Percentiles rank a stretch among this genome's conserved stretches.
Evolutionary conservation across 805 yeast species (phyloP).

Genomic region (Candida krabiensis): DNA sequence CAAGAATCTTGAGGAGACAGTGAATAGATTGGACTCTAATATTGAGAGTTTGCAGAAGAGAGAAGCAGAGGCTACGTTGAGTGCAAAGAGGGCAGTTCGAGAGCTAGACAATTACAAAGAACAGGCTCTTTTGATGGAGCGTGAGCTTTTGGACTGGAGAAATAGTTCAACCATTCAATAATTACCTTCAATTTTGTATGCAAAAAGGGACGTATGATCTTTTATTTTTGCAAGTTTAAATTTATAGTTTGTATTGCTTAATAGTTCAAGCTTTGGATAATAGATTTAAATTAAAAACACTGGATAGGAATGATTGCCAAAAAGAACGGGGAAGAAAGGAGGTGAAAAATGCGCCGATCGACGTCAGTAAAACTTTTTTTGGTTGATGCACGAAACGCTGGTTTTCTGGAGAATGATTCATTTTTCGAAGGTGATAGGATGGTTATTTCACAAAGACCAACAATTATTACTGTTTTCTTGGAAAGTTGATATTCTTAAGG

Average conservation of each 20-base stretch:
- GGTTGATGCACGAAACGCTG: no score
- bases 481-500: no score
- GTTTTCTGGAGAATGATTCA: no score
- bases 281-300: no score
- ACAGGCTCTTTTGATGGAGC: constrained; percentile 49
- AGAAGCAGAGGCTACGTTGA: constrained; percentile 44
- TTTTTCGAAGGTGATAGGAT: no score
- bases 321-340: not conserved
- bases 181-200: not conserved
- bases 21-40: constrained; percentile 45
- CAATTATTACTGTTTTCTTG: no score
- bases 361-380: not conserved
- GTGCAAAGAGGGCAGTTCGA: constrained; percentile 49
- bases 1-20: constrained; percentile 51
- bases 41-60: constrained; percentile 43
- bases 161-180: constrained; percentile 13
- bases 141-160: constrained; percentile 59
- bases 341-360: constrained; percentile 4
- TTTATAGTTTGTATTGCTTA: no score
- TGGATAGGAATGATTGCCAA: no score
- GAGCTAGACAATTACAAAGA: constrained; percentile 58
- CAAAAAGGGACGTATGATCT: no score
- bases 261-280: no score
- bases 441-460: no score
- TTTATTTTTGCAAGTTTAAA: no score